phyloP scores from a whole-genome alignment of 345 rosid species.

The Durio zibethinus region DNA sequence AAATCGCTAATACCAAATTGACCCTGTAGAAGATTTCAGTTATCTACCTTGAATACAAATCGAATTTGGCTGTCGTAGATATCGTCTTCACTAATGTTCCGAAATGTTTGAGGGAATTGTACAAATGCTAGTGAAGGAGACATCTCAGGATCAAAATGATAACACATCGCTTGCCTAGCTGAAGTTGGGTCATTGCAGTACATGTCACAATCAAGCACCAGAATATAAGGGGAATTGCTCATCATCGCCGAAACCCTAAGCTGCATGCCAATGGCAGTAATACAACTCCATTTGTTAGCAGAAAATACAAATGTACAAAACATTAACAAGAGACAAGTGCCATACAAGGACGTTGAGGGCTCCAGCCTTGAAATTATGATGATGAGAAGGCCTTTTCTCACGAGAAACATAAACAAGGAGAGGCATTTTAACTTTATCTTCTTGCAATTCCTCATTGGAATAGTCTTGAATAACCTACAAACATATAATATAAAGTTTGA shows the following conservation, averaged over 20 bases:
- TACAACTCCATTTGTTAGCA: not conserved
- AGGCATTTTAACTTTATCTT: constrained; percentile 2
- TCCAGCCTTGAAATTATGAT: constrained; percentile 49
- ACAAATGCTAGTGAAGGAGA: constrained; percentile 35
- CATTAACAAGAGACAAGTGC: not conserved
- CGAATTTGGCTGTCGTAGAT: constrained; percentile 44
- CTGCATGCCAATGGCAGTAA: constrained; percentile 21
- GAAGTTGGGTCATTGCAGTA: constrained; percentile 45
- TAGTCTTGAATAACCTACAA: not conserved
- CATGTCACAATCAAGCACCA: constrained; percentile 59
- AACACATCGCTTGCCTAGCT: constrained; percentile 49
- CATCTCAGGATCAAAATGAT: constrained; percentile 35
- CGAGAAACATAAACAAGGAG: constrained; percentile 42
- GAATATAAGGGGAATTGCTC: constrained; percentile 44
- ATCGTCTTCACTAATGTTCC: constrained; percentile 34
- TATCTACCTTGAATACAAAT: constrained; percentile 24
- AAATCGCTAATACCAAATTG: no score
- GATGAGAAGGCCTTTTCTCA: constrained; percentile 37
- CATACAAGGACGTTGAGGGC: constrained; percentile 51
- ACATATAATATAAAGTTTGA: no score
- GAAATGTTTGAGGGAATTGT: constrained; percentile 47
- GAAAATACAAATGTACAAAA: not conserved
- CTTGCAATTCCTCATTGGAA: not conserved
- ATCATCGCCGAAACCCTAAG: constrained; percentile 44
- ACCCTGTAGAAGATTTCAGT: not conserved